Percentiles rank a stretch among this genome's conserved stretches.
Evolutionary conservation across 176 grass and related monocot genomes (phyloP).

Genomic region (Oryza officinalis): DNA sequence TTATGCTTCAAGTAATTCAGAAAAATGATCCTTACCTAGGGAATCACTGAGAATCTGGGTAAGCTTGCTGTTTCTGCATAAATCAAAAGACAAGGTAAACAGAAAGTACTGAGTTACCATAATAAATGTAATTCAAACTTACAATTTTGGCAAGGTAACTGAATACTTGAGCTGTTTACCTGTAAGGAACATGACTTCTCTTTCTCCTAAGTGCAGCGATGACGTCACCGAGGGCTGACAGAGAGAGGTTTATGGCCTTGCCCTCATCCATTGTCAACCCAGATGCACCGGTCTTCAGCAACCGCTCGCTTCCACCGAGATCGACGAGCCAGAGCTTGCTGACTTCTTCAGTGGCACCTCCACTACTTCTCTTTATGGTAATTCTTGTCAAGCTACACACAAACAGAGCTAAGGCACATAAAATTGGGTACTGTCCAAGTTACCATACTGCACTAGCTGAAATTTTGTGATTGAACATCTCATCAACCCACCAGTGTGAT

Average conservation of each 20-base stretch:
- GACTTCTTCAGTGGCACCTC: slow-evolving; percentile 36
- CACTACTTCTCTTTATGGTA: slow-evolving; percentile 58
- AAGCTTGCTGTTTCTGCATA: slow-evolving; percentile 91
- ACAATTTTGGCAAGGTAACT: no score
- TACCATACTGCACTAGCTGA: slow-evolving; percentile 21
- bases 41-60: slow-evolving; percentile 95
- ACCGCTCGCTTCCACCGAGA: slow-evolving; percentile 85
- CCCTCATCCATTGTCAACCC: slow-evolving; percentile 94
- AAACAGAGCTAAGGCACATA: slow-evolving; percentile 77
- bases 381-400: slow-evolving; percentile 96
- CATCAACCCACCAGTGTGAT: slow-evolving; percentile 85
- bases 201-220: slow-evolving; percentile 80
- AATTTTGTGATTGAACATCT: slow-evolving; percentile 11
- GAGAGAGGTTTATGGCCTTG: slow-evolving; percentile 91
- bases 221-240: slow-evolving; percentile 92
- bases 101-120: neutral
- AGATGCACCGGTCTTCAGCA: slow-evolving; percentile 88
- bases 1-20: neutral
- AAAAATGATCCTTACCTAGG: slow-evolving; percentile 50
- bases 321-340: slow-evolving; percentile 94
- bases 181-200: slow-evolving; percentile 87
- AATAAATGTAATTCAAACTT: no score
- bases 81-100: slow-evolving; percentile 1
- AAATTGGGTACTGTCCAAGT: slow-evolving; percentile 50
- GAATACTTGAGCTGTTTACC: slow-evolving; percentile 39